Evolutionary conservation across 495 filamentous ascomycete genomes (phyloP).

Genomic region (Penicillium atrosanguineum): DNA sequence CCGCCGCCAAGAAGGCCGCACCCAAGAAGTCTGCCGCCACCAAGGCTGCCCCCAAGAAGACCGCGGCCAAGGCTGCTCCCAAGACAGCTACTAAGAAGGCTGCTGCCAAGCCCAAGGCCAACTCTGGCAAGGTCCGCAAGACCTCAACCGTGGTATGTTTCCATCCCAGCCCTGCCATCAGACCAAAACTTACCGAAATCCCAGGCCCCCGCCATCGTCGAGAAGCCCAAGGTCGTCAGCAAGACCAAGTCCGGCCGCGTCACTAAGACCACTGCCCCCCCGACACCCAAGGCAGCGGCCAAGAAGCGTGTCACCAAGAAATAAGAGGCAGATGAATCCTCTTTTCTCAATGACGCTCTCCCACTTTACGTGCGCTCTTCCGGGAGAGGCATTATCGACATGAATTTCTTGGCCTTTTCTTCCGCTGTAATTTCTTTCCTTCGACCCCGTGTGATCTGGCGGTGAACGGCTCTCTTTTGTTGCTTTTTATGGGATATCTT

Average conservation of each 20-base stretch:
- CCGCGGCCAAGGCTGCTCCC: constrained; percentile 23
- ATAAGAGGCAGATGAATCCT: constrained; percentile 22
- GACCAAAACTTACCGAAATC: neutral
- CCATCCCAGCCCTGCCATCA: neutral
- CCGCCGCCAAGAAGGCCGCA: constrained; percentile 44
- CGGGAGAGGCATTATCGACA: constrained; percentile 15
- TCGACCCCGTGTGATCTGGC: constrained; percentile 24
- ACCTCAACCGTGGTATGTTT: constrained; percentile 44
- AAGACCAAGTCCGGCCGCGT: constrained; percentile 94
- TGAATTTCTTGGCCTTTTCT: constrained; percentile 14
- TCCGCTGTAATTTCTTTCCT: constrained; percentile 31
- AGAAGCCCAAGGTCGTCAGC: constrained; percentile 68
- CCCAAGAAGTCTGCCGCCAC: constrained; percentile 30
- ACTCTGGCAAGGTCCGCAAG: constrained; percentile 56
- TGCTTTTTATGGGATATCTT: constrained; percentile 40
- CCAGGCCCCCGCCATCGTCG: constrained; percentile 64
- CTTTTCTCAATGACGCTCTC: constrained; percentile 21
- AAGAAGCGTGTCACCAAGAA: constrained; percentile 65
- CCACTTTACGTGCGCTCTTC: constrained; percentile 31
- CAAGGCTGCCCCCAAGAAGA: constrained; percentile 39
- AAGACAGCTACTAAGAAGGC: constrained; percentile 43
- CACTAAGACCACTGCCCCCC: constrained; percentile 61
- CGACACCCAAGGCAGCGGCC: constrained; percentile 52
- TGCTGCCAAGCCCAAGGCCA: constrained; percentile 43
- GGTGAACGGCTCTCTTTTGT: constrained; percentile 30